These are phyloP conservation scores for Laguncularia racemosa DNA, from an alignment of 345 rosid species.

Conservation along the genomic window DNA sequence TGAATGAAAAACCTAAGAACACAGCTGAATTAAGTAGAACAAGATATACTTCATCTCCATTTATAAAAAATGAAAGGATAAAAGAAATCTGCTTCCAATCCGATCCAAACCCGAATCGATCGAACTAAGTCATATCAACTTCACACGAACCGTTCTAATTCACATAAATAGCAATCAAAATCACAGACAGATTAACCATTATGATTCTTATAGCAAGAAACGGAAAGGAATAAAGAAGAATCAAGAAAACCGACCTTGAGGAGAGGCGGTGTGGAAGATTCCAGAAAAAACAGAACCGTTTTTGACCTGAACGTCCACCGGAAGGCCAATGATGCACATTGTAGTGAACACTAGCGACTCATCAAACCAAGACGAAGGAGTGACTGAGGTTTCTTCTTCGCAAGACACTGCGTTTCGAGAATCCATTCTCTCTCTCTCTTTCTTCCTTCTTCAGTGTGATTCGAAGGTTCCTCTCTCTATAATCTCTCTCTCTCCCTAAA, in stretches of 20 bases:
- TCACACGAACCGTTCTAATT: neutral
- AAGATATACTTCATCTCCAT: no score
- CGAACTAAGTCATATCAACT: no score
- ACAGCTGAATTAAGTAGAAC: no score
- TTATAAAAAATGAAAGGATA: no score
- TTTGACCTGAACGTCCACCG: constrained; percentile 70
- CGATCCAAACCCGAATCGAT: no score
- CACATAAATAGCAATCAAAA: neutral
- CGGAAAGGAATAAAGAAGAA: constrained; percentile 1
- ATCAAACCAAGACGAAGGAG: constrained; percentile 13
- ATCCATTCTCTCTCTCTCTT: constrained; percentile 25
- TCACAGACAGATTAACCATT: neutral
- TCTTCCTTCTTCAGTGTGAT: neutral
- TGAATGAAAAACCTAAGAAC: no score
- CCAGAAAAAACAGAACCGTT: constrained; percentile 86
- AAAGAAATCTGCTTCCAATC: no score
- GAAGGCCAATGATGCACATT: constrained; percentile 63
- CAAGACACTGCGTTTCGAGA: constrained; percentile 20
- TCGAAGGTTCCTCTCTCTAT: no score
- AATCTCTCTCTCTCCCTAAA: neutral
- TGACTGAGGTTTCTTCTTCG: constrained; percentile 21
- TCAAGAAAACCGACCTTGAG: constrained; percentile 51
- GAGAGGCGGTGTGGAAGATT: constrained; percentile 67
- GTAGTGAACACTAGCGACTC: constrained; percentile 64
- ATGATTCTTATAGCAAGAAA: neutral